These are phyloP conservation scores for Remersonia thermophila DNA, from an alignment of 2,329 filamentous ascomycete species.

Conservation along the genomic window DNA sequence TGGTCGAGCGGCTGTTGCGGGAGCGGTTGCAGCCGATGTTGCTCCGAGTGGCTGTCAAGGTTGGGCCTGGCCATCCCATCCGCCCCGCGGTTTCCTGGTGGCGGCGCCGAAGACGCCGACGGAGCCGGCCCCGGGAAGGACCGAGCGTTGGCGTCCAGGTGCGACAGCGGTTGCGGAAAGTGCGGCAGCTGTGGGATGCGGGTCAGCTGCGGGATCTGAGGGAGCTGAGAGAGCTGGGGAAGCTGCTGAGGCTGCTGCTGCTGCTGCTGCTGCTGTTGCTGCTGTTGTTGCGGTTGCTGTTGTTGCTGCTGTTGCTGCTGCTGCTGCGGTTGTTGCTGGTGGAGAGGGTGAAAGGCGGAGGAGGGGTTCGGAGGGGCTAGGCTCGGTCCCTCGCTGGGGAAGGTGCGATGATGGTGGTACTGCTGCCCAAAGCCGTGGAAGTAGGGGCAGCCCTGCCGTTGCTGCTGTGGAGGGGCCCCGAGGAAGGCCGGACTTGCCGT, in stretches of 20 bases:
- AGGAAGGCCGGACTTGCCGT: slow-evolving; percentile 5
- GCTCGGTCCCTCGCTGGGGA: slow-evolving; percentile 1
- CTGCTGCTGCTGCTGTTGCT: slow-evolving; percentile 6
- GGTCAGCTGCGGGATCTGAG: slow-evolving; percentile 1
- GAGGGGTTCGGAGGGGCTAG: slow-evolving; percentile 10
- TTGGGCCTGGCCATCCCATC: no score
- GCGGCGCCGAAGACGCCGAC: not conserved
- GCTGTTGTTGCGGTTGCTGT: slow-evolving; percentile 5
- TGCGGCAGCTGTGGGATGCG: not conserved
- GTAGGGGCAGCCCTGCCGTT: slow-evolving; percentile 11
- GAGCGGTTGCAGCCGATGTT: slow-evolving; percentile 10
- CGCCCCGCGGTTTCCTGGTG: no score
- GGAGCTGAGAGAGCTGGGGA: no score
- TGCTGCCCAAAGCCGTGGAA: slow-evolving; percentile 3
- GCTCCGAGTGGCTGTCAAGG: not conserved
- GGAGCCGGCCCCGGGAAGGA: no score
- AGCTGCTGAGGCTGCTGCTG: slow-evolving; percentile 5
- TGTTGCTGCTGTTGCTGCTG: slow-evolving; percentile 7
- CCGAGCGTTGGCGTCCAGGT: no score
- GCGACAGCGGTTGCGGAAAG: no score
- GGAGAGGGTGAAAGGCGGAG: not conserved
- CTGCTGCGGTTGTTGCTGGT: no score
- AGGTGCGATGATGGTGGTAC: slow-evolving; percentile 8
- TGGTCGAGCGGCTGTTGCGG: slow-evolving; percentile 1
- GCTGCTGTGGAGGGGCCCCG: slow-evolving; percentile 2